These are phyloP conservation scores for Alternaria solani DNA, from an alignment of 2,329 filamentous ascomycete genomes.

Conservation along the genomic window DNA sequence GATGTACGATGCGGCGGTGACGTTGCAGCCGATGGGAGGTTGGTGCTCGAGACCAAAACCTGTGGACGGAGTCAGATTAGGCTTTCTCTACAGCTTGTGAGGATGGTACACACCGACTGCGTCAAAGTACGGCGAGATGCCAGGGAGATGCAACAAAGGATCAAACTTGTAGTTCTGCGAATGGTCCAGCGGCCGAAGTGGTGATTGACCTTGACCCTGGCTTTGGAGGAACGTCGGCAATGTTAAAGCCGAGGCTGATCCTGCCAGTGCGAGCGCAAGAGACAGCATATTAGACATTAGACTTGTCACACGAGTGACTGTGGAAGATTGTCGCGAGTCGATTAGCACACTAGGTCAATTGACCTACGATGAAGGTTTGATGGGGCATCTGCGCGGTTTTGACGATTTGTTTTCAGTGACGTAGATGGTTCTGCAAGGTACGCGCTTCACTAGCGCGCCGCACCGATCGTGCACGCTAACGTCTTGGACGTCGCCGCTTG, in stretches of 20 bases:
- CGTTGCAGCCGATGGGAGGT: constrained; percentile 59
- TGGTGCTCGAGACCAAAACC: constrained; percentile 55
- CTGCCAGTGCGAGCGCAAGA: constrained; percentile 27
- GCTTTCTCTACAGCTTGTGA: background rate
- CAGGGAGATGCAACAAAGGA: constrained; percentile 58
- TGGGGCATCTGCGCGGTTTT: constrained; percentile 15
- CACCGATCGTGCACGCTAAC: background rate
- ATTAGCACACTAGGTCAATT: background rate
- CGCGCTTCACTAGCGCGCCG: constrained; percentile 13
- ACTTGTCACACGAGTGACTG: background rate
- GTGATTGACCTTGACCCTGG: constrained; percentile 13
- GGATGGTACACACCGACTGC: constrained; percentile 45
- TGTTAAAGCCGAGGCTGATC: constrained; percentile 32
- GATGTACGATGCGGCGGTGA: constrained; percentile 59
- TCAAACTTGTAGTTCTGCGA: constrained; percentile 55
- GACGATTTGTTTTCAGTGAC: constrained; percentile 12
- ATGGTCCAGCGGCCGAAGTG: constrained; percentile 34
- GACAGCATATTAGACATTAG: constrained; percentile 19
- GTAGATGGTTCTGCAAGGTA: constrained; percentile 8
- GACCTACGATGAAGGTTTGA: background rate
- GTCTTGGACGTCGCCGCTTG: constrained; percentile 9
- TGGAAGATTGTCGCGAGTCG: background rate
- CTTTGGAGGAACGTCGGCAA: constrained; percentile 18
- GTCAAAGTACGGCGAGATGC: constrained; percentile 61
- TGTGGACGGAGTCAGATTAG: background rate